Evolutionary conservation across 768 basidiomycete genomes (phyloP).

Genomic region (Boletus coccyginus): DNA sequence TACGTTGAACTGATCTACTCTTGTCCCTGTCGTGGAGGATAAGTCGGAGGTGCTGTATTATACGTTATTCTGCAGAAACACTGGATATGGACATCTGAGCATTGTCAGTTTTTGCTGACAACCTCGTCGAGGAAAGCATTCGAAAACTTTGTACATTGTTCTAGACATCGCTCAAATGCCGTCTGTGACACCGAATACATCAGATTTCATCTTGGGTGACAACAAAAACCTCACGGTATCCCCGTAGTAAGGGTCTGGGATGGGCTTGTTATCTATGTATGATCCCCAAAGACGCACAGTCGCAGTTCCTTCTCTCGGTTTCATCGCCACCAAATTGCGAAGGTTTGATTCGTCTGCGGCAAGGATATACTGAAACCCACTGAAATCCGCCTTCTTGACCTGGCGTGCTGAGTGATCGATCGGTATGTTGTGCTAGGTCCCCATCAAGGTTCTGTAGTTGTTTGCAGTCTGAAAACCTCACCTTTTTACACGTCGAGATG

Average conservation of each 20-base stretch:
- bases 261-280: constrained; percentile 65
- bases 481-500: constrained; percentile 68
- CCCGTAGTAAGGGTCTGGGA: constrained; percentile 86
- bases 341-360: constrained; percentile 82
- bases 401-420: constrained; percentile 71
- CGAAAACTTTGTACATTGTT: constrained; percentile 71
- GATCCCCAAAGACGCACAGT: constrained; percentile 78
- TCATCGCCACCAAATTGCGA: constrained; percentile 52
- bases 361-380: constrained; percentile 76
- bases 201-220: background rate
- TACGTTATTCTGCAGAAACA: constrained; percentile 3
- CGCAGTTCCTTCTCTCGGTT: constrained; percentile 55
- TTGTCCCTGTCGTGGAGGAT: background rate
- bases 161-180: constrained; percentile 75
- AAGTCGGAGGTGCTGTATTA: constrained; percentile 3
- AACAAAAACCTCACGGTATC: constrained; percentile 44
- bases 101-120: constrained; percentile 30
- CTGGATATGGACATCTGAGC: background rate
- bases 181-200: constrained; percentile 35
- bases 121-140: constrained; percentile 79
- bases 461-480: constrained; percentile 20
- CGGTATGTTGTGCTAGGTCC: constrained; percentile 63
- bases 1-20: constrained; percentile 47
- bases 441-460: background rate
- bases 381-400: constrained; percentile 64